A percentile compares a stretch with the other conserved stretches of the same genome.
phyloP scores from a whole-genome alignment of 176 grass and related monocot genomes.

The Bromus sterilis region DNA sequence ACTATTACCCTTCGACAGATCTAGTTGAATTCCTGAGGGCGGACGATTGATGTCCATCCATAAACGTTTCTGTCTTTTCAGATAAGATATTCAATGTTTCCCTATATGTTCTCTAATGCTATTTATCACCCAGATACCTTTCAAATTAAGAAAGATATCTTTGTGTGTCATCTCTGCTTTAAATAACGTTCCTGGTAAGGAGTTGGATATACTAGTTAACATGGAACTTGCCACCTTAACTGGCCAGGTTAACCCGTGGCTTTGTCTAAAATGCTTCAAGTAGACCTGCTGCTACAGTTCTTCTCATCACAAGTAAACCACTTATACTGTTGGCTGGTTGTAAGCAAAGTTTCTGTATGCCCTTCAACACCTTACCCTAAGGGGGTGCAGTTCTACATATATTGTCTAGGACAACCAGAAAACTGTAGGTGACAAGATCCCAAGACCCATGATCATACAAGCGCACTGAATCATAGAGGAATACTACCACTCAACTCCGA shows the following conservation, averaged over 20 bases:
- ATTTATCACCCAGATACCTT: slow-evolving; percentile 1
- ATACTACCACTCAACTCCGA: neutral
- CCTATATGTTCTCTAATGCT: neutral
- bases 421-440: neutral
- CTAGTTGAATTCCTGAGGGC: neutral
- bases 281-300: neutral
- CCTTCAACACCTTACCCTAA: neutral
- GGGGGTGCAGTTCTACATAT: neutral
- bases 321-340: neutral
- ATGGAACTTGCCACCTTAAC: neutral
- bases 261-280: neutral
- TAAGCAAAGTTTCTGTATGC: neutral
- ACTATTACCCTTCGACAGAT: neutral
- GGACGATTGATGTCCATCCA: neutral
- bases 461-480: slow-evolving; percentile 2
- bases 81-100: neutral
- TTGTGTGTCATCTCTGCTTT: neutral
- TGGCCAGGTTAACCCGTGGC: neutral
- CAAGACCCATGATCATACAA: slow-evolving; percentile 3
- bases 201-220: neutral
- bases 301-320: neutral
- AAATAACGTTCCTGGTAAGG: neutral
- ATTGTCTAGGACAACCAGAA: slow-evolving; percentile 1
- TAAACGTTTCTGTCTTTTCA: neutral
- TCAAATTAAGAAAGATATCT: neutral